phyloP scores from a whole-genome alignment of 768 basidiomycete genomes.

The Asterophora parasitica region DNA sequence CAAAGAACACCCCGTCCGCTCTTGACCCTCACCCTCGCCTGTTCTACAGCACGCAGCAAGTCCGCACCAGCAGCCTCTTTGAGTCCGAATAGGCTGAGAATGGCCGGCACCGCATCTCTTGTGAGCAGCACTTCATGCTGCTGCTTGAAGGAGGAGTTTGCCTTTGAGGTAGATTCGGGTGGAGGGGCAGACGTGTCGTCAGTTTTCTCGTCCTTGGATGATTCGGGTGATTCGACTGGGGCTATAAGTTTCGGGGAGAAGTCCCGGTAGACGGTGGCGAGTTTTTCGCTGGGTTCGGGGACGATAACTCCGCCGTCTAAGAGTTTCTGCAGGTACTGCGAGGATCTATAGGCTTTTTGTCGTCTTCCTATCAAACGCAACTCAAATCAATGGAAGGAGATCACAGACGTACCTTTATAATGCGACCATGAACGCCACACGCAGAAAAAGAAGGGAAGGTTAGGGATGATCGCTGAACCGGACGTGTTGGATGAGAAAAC shows the following conservation, averaged over 20 bases:
- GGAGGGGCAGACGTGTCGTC: constrained; percentile 3
- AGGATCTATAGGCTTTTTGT: constrained; percentile 58
- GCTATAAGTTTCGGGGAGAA: constrained; percentile 13
- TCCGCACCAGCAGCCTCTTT: constrained; percentile 41
- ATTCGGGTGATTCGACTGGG: neutral
- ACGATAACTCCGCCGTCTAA: constrained; percentile 51
- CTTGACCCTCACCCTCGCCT: constrained; percentile 36
- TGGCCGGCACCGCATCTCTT: constrained; percentile 47
- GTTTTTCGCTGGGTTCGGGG: constrained; percentile 46
- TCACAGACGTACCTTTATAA: constrained; percentile 52
- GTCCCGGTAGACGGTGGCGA: constrained; percentile 53
- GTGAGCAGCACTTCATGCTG: constrained; percentile 40
- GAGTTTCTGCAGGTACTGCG: constrained; percentile 61
- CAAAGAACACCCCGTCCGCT: constrained; percentile 15
- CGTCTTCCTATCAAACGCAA: neutral
- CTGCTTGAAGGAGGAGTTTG: constrained; percentile 3
- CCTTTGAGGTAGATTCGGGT: too few relatives aligned
- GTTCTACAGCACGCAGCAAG: constrained; percentile 62
- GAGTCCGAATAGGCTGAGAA: constrained; percentile 44
- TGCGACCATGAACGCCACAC: constrained; percentile 84
- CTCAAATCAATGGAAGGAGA: neutral
- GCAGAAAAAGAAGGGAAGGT: constrained; percentile 83
- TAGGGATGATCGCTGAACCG: constrained; percentile 66
- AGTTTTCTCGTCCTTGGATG: neutral
- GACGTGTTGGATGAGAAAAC: neutral